These are phyloP conservation scores for Phoma sp. DNA, from an alignment of 2,329 filamentous ascomycete genomes.

Conservation along the genomic window DNA sequence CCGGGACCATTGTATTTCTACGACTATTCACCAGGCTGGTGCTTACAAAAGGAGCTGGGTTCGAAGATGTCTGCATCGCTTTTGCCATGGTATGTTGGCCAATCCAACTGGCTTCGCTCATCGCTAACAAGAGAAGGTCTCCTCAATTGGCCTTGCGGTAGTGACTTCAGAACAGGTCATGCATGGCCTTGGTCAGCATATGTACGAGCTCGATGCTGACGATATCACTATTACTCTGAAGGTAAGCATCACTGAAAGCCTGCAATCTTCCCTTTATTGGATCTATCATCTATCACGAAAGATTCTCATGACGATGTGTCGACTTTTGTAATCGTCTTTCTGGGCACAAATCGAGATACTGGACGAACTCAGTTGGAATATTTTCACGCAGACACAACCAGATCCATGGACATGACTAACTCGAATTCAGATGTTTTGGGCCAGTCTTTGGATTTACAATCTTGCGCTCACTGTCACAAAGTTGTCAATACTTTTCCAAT, in stretches of 20 bases:
- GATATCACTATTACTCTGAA: slow-evolving; percentile 13
- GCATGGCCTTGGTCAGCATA: slow-evolving; percentile 39
- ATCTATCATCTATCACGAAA: too few relatives aligned
- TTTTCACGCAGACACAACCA: neutral
- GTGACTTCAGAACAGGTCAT: slow-evolving; percentile 36
- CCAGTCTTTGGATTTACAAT: slow-evolving; percentile 42
- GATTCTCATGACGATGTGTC: neutral
- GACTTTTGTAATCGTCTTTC: too few relatives aligned
- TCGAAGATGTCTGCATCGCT: slow-evolving; percentile 40
- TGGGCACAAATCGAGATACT: too few relatives aligned
- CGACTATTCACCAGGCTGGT: slow-evolving; percentile 39
- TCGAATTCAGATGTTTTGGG: slow-evolving; percentile 41
- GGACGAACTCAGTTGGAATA: too few relatives aligned
- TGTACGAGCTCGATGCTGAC: slow-evolving; percentile 11
- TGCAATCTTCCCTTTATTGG: too few relatives aligned
- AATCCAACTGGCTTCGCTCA: too few relatives aligned
- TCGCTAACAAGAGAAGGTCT: slow-evolving; percentile 24
- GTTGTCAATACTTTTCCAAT: slow-evolving; percentile 42
- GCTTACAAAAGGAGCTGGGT: slow-evolving; percentile 31
- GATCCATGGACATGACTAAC: neutral
- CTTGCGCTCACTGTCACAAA: slow-evolving; percentile 41
- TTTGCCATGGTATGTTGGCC: slow-evolving; percentile 39
- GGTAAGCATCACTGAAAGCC: slow-evolving; percentile 15
- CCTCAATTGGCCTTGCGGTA: slow-evolving; percentile 37
- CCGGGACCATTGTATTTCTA: slow-evolving; percentile 37